Evolutionary conservation across 2,329 filamentous ascomycete species (phyloP).

Genomic region (Juglanconis sp.): DNA sequence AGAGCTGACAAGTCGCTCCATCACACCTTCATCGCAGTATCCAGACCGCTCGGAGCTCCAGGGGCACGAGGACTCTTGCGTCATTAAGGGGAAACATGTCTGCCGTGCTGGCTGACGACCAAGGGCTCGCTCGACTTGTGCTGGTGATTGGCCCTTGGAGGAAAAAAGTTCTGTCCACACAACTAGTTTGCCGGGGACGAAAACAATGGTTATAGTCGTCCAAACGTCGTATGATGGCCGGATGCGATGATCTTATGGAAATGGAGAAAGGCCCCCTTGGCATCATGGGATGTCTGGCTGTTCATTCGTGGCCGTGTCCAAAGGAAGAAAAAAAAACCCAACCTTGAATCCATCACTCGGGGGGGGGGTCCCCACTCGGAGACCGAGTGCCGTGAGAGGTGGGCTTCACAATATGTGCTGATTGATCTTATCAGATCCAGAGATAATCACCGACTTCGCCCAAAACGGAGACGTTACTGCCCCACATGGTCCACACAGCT

Average conservation of each 20-base stretch:
- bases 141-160: too few relatives aligned
- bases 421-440: constrained; percentile 52
- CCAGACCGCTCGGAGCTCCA: not conserved
- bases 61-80: not conserved
- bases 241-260: not conserved
- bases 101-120: not conserved
- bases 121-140: not conserved
- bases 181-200: too few relatives aligned
- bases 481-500: constrained; percentile 2
- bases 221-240: too few relatives aligned
- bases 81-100: not conserved
- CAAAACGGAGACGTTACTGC: constrained; percentile 18
- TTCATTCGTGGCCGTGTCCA: not conserved
- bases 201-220: too few relatives aligned
- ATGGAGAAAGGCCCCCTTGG: not conserved
- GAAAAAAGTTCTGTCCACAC: too few relatives aligned
- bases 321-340: not conserved
- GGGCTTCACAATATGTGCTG: constrained; percentile 20
- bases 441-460: constrained; percentile 48
- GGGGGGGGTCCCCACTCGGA: not conserved
- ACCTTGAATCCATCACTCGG: not conserved
- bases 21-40: not conserved
- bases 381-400: not conserved
- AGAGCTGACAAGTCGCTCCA: constrained; percentile 14
- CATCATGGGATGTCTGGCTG: not conserved